These are phyloP conservation scores for Fusarium hostae DNA, from an alignment of 2,329 filamentous ascomycete species.

Conservation along the genomic window DNA sequence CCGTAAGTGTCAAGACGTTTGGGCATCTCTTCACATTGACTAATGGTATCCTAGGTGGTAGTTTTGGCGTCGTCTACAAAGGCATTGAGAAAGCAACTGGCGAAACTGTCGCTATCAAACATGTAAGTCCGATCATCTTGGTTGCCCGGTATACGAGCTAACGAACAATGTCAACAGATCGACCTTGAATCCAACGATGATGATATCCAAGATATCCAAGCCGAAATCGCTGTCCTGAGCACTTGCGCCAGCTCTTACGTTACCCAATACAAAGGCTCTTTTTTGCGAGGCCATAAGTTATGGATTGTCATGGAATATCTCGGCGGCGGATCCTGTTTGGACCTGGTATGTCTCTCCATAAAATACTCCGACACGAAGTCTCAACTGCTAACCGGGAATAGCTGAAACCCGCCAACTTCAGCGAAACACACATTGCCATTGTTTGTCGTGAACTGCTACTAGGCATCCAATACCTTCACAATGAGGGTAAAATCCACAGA, in stretches of 20 bases:
- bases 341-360: conserved; percentile 71
- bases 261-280: conserved; percentile 96
- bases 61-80: conserved; percentile 97
- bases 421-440: conserved; percentile 91
- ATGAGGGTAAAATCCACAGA: conserved; percentile 93
- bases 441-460: conserved; percentile 91
- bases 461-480: conserved; percentile 92
- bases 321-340: conserved; percentile 93
- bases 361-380: conserved; percentile 1
- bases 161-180: conserved; percentile 69
- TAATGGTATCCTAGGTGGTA: conserved; percentile 75
- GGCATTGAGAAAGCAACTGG: conserved; percentile 91
- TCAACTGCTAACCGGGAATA: conserved; percentile 50
- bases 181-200: conserved; percentile 99
- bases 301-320: conserved; percentile 99
- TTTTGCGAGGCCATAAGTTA: conserved; percentile 93
- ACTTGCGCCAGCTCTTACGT: conserved; percentile 95
- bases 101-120: conserved; percentile 95
- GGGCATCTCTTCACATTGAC: not conserved
- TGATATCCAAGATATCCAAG: conserved; percentile 97
- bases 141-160: conserved; percentile 28
- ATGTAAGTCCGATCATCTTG: conserved; percentile 67
- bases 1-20: conserved; percentile 69
- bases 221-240: conserved; percentile 94
- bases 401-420: conserved; percentile 91